These are phyloP conservation scores for Dictyostelium brefeldianum DNA, from an alignment of 78 protist genomes.

Conservation along the genomic window DNA sequence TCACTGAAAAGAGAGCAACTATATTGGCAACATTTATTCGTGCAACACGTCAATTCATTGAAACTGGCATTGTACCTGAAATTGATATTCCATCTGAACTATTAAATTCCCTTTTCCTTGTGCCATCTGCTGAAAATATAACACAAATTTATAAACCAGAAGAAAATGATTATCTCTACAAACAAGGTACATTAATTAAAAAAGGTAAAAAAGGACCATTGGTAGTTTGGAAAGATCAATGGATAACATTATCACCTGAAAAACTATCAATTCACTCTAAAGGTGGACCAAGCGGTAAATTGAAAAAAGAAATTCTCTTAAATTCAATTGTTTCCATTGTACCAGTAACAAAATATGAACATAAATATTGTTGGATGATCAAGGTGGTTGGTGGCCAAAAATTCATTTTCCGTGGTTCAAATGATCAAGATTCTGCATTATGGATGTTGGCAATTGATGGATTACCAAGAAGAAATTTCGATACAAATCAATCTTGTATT, in stretches of 20 bases:
- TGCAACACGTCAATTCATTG: constrained; percentile 37
- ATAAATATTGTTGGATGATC: constrained; percentile 55
- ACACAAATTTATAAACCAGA: constrained; percentile 34
- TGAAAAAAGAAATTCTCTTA: constrained; percentile 46
- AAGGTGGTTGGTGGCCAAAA: constrained; percentile 1
- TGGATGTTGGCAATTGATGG: constrained; percentile 83
- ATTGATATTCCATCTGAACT: constrained; percentile 46
- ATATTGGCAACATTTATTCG: constrained; percentile 32
- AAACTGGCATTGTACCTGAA: constrained; percentile 38
- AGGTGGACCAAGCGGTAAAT: constrained; percentile 23
- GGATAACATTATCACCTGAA: constrained; percentile 41
- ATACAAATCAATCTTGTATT: constrained; percentile 70
- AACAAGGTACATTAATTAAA: constrained; percentile 41
- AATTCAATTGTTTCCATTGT: constrained; percentile 36
- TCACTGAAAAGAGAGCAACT: constrained; percentile 67
- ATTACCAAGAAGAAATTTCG: constrained; percentile 66
- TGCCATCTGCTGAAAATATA: constrained; percentile 5
- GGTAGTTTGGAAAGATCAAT: constrained; percentile 75
- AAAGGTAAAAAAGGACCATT: constrained; percentile 62
- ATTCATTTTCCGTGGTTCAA: constrained; percentile 8
- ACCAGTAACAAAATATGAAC: constrained; percentile 63
- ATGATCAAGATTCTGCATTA: constrained; percentile 36
- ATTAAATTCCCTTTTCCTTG: constrained; percentile 1
- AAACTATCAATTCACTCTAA: constrained; percentile 38
- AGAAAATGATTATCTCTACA: constrained; percentile 24